Evolutionary conservation across 148 eudicot genomes (phyloP).

Genomic region (Camellia sinensis): DNA sequence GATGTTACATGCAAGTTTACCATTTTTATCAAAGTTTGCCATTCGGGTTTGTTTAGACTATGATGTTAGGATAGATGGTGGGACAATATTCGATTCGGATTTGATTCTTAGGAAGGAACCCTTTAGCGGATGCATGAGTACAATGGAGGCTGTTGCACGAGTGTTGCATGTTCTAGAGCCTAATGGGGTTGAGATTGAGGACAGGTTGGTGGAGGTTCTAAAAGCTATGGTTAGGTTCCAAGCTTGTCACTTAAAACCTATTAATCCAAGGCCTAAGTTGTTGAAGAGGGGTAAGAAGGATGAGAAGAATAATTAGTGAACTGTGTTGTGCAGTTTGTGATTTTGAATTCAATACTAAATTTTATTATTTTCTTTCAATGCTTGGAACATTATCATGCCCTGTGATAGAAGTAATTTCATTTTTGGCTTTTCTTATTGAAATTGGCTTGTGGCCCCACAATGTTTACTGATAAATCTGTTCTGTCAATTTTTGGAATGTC

Average conservation of each 20-base stretch:
- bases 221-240: constrained; percentile 40
- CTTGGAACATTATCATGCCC: too few relatives aligned
- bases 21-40: constrained; percentile 79
- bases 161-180: constrained; percentile 78
- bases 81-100: constrained; percentile 74
- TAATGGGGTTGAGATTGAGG: constrained; percentile 62
- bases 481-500: too few relatives aligned
- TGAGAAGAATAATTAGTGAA: constrained; percentile 14
- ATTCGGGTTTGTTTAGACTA: constrained; percentile 59
- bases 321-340: background rate
- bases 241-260: constrained; percentile 62
- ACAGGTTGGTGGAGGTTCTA: constrained; percentile 32
- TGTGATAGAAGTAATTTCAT: too few relatives aligned
- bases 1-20: constrained; percentile 88
- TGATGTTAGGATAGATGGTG: constrained; percentile 62
- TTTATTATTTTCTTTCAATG: background rate
- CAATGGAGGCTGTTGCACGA: constrained; percentile 93
- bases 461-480: too few relatives aligned
- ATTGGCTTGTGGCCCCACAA: too few relatives aligned
- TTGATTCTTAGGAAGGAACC: constrained; percentile 90
- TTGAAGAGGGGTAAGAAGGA: constrained; percentile 33
- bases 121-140: constrained; percentile 88
- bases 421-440: too few relatives aligned
- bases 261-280: constrained; percentile 52
- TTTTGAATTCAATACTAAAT: background rate